Percentiles rank a stretch among this genome's conserved stretches.
Conservation (phyloP, 2,329 filamentous ascomycete genomes). For the Fusarium torreyae region DNA sequence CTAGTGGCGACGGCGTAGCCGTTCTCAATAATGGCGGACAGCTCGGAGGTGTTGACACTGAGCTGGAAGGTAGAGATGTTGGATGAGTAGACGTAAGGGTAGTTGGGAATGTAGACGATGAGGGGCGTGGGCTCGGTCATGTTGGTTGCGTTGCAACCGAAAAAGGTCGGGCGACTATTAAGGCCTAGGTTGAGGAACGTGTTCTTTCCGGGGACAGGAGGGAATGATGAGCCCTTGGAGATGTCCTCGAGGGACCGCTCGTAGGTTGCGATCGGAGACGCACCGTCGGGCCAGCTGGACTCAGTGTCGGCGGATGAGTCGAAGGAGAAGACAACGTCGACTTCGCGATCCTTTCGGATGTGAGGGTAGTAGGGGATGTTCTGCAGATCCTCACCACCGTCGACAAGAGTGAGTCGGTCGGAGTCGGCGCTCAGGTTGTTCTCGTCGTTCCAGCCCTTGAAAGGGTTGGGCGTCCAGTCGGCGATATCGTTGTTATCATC, state of each 20-base stretch:
- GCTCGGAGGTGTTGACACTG: constrained; percentile 73
- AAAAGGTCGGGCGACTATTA: constrained; percentile 73
- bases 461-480: constrained; percentile 75
- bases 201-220: constrained; percentile 67
- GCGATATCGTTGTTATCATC: constrained; percentile 80
- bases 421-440: constrained; percentile 61
- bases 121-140: constrained; percentile 73
- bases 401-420: constrained; percentile 78
- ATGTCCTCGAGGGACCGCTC: constrained; percentile 65
- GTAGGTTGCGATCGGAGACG: constrained; percentile 71
- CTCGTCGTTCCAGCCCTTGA: constrained; percentile 65
- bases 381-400: constrained; percentile 84
- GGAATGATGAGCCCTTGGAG: constrained; percentile 70
- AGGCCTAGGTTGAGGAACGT: constrained; percentile 72
- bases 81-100: constrained; percentile 81
- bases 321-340: constrained; percentile 76
- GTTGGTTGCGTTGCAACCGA: constrained; percentile 72
- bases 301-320: constrained; percentile 75
- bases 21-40: constrained; percentile 87
- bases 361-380: constrained; percentile 84
- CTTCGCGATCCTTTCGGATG: constrained; percentile 62
- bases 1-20: constrained; percentile 88
- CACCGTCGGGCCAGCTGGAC: constrained; percentile 72
- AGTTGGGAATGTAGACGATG: constrained; percentile 85
- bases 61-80: constrained; percentile 86